Base-by-base conservation (phyloP, 345 rosid species). In the Theobroma cacao region DNA sequence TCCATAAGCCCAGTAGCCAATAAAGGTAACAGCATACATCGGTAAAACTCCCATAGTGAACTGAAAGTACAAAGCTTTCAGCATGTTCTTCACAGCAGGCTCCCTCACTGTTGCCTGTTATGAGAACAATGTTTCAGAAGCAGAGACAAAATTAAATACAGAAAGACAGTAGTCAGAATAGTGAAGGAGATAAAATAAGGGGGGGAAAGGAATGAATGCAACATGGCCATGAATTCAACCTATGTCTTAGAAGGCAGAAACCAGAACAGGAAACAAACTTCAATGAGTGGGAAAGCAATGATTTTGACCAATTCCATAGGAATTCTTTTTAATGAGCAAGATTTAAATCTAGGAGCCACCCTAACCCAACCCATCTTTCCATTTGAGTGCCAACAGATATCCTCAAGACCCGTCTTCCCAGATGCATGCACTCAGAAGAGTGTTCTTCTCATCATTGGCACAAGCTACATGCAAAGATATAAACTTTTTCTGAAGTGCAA, bases 1-100 rank as follows among this genome's bases (percentile, higher is more conserved):
- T n/a, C 99, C 99, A 33, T 96, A 96, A 2, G 99, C 99, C 99
- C 99, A 96, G 52, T 96, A 96, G 20, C 98, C 99, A 0, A 89
- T 79, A 48, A 90, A 90, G 6, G 94, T 82, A 74, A 94, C 92
- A 0, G 91, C 90, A 67, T 82, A 92, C 92, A 96, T 77, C 0
- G 98, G 98, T 38, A 94, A 43, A 70, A 88, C 85, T 71, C 99
- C 99, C 0, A 84, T 80, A 8, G 93, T 80, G 88, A 96, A 94
- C 64, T 94, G 99, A 74, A 94, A 89, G 84, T 91, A 91, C 31
- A 94, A 84, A 82, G 94, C 97, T 53, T 92, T 94, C 89, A 90
- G 59, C 97, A 91, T 94, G 87, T 96, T 96, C 43, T 78, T 79
- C 4, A 94, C 94, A 24, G 88, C 97, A 0, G 98, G 99, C 28